A percentile compares a stretch with the other conserved stretches of the same genome.
phyloP scores from a whole-genome alignment of 305 asterid species.

The Stenogyne calaminthoides region DNA sequence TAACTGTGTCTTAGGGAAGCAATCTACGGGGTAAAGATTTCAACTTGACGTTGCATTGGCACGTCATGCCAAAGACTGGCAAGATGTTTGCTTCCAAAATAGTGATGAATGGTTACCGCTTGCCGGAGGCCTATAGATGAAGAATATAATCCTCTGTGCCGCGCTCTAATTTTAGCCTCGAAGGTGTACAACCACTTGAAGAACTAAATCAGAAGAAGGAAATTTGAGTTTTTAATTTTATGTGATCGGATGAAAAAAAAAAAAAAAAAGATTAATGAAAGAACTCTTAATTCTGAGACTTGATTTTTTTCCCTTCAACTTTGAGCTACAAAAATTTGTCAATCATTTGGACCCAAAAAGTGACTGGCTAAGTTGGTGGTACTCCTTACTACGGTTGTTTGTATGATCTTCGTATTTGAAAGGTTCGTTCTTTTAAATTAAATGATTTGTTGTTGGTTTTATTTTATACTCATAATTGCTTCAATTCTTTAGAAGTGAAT shows the following conservation, averaged over 20 bases:
- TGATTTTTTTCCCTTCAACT: neutral
- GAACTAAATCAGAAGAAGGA: conserved; percentile 1
- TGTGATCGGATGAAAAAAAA: neutral
- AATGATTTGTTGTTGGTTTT: neutral
- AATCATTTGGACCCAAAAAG: conserved; percentile 10
- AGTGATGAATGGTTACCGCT: conserved; percentile 78
- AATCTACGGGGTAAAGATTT: conserved; percentile 75
- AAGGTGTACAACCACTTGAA: conserved; percentile 26
- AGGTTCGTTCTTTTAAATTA: neutral
- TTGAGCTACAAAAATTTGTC: neutral
- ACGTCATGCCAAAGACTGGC: conserved; percentile 97
- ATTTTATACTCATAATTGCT: neutral
- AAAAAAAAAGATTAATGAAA: neutral
- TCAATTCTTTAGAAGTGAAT: neutral
- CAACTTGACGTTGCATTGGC: conserved; percentile 94
- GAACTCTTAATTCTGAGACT: conserved; percentile 24
- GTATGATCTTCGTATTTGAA: neutral
- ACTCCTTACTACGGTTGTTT: neutral
- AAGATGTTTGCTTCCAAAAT: conserved; percentile 89
- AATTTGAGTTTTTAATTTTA: conserved; percentile 12
- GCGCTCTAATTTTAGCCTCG: conserved; percentile 11
- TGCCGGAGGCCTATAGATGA: conserved; percentile 74
- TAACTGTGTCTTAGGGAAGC: conserved; percentile 63
- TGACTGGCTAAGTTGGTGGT: neutral
- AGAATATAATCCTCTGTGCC: neutral